Evolutionary conservation across 768 basidiomycete species (phyloP), one percentile per base, ranked within the genome.

Genomic region (Rhodotorula taiwanensis): DNA sequence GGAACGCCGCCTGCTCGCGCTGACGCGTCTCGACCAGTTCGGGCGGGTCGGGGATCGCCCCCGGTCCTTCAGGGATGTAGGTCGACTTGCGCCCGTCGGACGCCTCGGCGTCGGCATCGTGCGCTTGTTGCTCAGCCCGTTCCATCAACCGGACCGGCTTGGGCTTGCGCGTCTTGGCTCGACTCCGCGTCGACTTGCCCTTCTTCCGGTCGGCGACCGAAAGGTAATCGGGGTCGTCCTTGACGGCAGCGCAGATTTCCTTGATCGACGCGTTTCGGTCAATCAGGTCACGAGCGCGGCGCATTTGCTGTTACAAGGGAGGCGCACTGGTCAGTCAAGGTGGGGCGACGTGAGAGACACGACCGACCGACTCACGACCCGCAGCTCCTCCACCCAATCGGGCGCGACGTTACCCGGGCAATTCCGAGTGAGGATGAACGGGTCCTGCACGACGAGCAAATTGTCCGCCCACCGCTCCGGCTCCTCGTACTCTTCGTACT

Each of bases 401-500:
- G 61, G 58, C 21, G 28, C 21, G 23, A 69, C 61, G 58, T 72
- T 72, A 18, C 52, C 49, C 21, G 65, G 57, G 28, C 59, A 62
- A 34, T 72, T 72, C 21, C 71, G 49, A 23, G 66, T 66, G 23
- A 68, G 57, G 34, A 70, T 62, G 58, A 72, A 72, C 36, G 71
- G 71, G 30, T 72, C 71, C 55, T 72, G 71, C 5, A 72, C 70
- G 44, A 72, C 71, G 43, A 72, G 42, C 27, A 58, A 34, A 47
- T 62, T 52, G 20, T 69, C 60, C n/a, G 45, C 52, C 71, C 71
- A 70, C 25, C 53, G 45, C 43, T 52, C 57, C 5, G 67, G 67
- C 50, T 69, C 67, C 16, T 44, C 44, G 45, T 54, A 69, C 9
- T 64, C 63, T 27, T 20, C 60, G 44, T 65, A 65, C 49, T 54